Evolutionary conservation across 2,329 filamentous ascomycete genomes (phyloP), one percentile per base, ranked within the genome.

Genomic region (Torrubiellomyces zombiae): DNA sequence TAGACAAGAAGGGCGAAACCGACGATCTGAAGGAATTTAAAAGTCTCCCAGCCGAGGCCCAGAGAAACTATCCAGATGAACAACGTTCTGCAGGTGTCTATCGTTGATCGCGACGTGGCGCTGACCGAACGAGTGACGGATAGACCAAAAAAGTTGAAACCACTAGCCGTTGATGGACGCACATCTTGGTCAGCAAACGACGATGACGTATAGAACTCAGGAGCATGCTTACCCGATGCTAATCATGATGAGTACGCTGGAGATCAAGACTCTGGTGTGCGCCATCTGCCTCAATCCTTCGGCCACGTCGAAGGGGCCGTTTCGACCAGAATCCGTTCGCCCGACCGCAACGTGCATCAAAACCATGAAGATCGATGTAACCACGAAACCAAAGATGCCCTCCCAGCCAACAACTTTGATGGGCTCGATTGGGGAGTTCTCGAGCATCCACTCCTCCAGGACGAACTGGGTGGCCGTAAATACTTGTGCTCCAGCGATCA

Each of bases 61-160:
- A 98, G 67, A 11, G 82, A 92, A 9, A 93, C 80, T 15, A 98
- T 66, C 89, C 89, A 98, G 53, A 98, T 95, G 56, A 98, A 95
- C 1, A 98, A 67, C 0, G 89, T 98, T 20, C 86, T 74, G 60
- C 85, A 95, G 1, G 89, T 98, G 50, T 98, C 89, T 40, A 98
- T 95, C 16, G 86, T 95, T 16, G 82, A 92, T 32, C 89, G 73
- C 2, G 86, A 82, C 0, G 89, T 98, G 8, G 89, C 89, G 34
- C 79, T 91, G 37, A 98, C 82, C 33, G 56, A 74, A 31, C 81
- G 72, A 1, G 89, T 98, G 7, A 98, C 86, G 1, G 80, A 89
- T 7, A 98, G 67, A 6, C 89, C 89, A 51, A 98, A 98, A 60
- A 92, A 98, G 56, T 98, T 98, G 67, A 95, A 98, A 27, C 86